A percentile compares a stretch with the other conserved stretches of the same genome.
Evolutionary conservation across 495 filamentous ascomycete species (phyloP).

Genomic region (Pseudevernia furfuracea): DNA sequence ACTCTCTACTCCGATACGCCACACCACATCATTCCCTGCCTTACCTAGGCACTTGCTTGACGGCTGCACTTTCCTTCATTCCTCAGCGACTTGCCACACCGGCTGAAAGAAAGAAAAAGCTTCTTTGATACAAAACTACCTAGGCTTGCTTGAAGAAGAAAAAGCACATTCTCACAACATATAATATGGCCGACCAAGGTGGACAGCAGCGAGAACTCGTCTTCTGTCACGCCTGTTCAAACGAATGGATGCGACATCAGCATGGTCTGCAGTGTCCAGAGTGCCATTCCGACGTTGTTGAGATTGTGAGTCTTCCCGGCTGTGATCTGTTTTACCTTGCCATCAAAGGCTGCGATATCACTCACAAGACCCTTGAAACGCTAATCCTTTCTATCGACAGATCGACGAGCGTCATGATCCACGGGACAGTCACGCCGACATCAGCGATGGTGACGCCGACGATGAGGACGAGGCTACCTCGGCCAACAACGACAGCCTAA

Average conservation of each 20-base stretch:
- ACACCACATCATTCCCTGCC: neutral
- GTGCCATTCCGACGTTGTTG: constrained; percentile 69
- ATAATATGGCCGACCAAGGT: constrained; percentile 26
- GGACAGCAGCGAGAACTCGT: constrained; percentile 55
- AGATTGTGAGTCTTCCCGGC: constrained; percentile 58
- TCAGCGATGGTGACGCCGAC: constrained; percentile 18
- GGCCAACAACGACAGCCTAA: constrained; percentile 16
- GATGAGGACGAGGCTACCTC: constrained; percentile 21
- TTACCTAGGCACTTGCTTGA: neutral
- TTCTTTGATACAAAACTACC: neutral
- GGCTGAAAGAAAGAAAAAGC: neutral
- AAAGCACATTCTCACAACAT: neutral
- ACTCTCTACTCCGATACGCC: neutral
- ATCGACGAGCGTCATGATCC: constrained; percentile 38
- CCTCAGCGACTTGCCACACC: neutral
- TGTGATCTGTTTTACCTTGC: neutral
- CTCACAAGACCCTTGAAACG: neutral
- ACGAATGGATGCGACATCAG: constrained; percentile 70
- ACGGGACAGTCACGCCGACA: constrained; percentile 20
- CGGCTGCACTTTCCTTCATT: neutral
- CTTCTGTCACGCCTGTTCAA: constrained; percentile 70
- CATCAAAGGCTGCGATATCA: neutral
- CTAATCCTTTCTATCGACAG: constrained; percentile 23
- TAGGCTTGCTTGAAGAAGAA: neutral
- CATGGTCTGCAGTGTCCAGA: constrained; percentile 62